These are phyloP conservation scores for Tuber aestivum DNA, from an alignment of 495 filamentous ascomycete genomes.

Conservation along the genomic window DNA sequence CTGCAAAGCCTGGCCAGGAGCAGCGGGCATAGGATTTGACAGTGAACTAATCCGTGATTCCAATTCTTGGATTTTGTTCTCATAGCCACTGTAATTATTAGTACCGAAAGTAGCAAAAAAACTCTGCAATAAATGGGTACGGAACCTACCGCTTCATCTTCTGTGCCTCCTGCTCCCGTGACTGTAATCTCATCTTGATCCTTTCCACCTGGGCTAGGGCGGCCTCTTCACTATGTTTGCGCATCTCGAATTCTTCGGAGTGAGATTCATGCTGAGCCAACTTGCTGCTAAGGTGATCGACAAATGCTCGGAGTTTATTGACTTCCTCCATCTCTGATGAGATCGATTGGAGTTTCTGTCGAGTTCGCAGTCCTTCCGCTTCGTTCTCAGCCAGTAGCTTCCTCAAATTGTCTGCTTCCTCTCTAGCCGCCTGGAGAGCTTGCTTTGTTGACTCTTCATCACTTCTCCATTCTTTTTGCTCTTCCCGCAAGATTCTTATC, in stretches of 20 bases:
- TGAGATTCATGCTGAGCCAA: slow-evolving; percentile 56
- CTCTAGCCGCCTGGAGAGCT: slow-evolving; percentile 50
- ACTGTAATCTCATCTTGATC: slow-evolving; percentile 50
- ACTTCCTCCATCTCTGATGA: slow-evolving; percentile 57
- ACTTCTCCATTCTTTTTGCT: slow-evolving; percentile 59
- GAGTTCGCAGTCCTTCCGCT: slow-evolving; percentile 53
- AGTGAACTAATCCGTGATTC: slow-evolving; percentile 45
- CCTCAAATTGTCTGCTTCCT: slow-evolving; percentile 54
- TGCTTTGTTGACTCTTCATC: slow-evolving; percentile 52
- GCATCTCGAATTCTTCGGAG: slow-evolving; percentile 51
- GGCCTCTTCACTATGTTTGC: slow-evolving; percentile 51
- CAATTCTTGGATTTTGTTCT: slow-evolving; percentile 46
- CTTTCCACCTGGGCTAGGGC: slow-evolving; percentile 51
- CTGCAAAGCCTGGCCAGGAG: slow-evolving; percentile 43
- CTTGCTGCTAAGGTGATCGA: slow-evolving; percentile 53
- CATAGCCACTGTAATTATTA: slow-evolving; percentile 47
- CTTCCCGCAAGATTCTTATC: slow-evolving; percentile 56
- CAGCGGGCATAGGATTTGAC: slow-evolving; percentile 39
- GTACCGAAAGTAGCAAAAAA: slow-evolving; percentile 45
- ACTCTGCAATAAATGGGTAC: slow-evolving; percentile 19
- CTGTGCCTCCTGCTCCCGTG: slow-evolving; percentile 51
- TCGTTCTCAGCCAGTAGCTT: slow-evolving; percentile 57
- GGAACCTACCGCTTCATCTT: slow-evolving; percentile 43
- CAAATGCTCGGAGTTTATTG: slow-evolving; percentile 53
- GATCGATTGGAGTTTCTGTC: slow-evolving; percentile 56